Evolutionary conservation across 2,329 filamentous ascomycete species (phyloP).

Genomic region (Beauveria australis): DNA sequence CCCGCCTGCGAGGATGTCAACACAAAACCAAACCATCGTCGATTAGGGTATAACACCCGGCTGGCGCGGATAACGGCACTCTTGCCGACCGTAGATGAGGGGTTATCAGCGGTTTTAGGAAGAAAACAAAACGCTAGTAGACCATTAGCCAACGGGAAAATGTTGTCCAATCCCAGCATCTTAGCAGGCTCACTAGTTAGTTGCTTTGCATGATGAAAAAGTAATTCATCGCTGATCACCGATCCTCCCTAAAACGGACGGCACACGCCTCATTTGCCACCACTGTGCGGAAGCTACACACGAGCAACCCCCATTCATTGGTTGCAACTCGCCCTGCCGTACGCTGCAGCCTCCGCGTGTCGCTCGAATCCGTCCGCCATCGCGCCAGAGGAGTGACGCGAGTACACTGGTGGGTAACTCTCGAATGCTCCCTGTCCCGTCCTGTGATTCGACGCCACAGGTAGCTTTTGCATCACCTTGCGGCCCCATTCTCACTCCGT

Average conservation of each 20-base stretch:
- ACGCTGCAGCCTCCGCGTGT: background rate
- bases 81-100: background rate
- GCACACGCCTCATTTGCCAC: background rate
- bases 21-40: background rate
- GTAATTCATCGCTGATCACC: conserved; percentile 2
- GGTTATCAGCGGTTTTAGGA: background rate
- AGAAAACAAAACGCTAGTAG: background rate
- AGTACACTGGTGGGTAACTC: background rate
- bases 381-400: background rate
- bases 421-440: background rate
- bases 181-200: background rate
- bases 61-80: background rate
- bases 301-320: background rate
- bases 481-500: background rate
- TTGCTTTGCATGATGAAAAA: background rate
- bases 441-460: background rate
- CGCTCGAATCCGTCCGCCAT: background rate
- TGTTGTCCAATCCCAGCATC: background rate
- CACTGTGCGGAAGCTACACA: background rate
- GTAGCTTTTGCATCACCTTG: background rate
- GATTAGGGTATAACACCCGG: background rate
- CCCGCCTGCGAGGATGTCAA: background rate
- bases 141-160: background rate
- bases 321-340: background rate
- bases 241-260: conserved; percentile 1